phyloP scores from a whole-genome alignment of 2,329 filamentous ascomycete species.

The Myriosclerotinia duriaeana region DNA sequence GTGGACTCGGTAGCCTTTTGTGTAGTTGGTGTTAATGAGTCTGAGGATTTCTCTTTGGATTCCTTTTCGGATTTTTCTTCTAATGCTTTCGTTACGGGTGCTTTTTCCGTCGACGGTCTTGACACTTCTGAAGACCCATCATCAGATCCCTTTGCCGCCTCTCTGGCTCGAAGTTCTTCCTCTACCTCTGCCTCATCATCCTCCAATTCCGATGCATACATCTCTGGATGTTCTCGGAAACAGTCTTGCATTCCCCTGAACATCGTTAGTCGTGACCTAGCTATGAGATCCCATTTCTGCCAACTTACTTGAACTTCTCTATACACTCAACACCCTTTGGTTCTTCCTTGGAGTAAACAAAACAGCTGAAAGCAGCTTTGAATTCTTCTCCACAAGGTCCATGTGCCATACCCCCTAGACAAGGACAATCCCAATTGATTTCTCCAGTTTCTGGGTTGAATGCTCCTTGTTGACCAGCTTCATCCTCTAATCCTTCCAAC shows the following conservation, averaged over 20 bases:
- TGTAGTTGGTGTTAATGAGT: conserved; percentile 14
- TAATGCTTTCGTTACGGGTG: not conserved
- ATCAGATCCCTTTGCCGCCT: conserved; percentile 27
- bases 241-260: conserved; percentile 92
- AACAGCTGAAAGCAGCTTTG: conserved; percentile 94
- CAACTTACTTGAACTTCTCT: conserved; percentile 88
- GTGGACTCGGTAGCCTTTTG: conserved; percentile 14
- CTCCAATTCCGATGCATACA: conserved; percentile 86
- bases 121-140: conserved; percentile 20
- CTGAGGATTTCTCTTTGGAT: not conserved
- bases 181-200: conserved; percentile 66
- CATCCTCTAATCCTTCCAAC: conserved; percentile 67
- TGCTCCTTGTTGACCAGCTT: conserved; percentile 82
- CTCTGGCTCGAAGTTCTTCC: conserved; percentile 37
- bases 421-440: conserved; percentile 99
- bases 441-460: conserved; percentile 99
- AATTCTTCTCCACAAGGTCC: conserved; percentile 96
- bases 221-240: conserved; percentile 87
- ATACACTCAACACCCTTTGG: conserved; percentile 98
- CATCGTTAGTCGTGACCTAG: conserved; percentile 32
- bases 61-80: not conserved
- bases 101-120: conserved; percentile 18
- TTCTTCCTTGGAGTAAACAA: conserved; percentile 91
- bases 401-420: conserved; percentile 93
- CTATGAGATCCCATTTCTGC: not conserved